Evolutionary conservation across 768 basidiomycete species (phyloP).

Genomic region (Amanita pallidorosea): DNA sequence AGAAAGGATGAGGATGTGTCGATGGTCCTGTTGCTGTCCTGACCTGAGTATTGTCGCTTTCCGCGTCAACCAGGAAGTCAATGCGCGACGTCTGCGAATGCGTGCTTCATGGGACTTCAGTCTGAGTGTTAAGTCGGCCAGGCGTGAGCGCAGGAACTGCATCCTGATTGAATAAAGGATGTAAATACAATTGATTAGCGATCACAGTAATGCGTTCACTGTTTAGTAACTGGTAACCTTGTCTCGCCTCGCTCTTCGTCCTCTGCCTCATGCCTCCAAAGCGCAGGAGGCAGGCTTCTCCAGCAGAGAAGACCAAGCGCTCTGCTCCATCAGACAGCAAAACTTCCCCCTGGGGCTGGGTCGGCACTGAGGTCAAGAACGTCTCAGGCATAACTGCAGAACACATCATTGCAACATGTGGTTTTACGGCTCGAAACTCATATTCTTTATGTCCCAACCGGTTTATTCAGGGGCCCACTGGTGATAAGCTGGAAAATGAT

Average conservation of each 20-base stretch:
- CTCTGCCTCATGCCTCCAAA: conserved; percentile 37
- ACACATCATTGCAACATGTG: conserved; percentile 59
- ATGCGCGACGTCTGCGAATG: conserved; percentile 33
- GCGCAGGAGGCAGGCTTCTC: conserved; percentile 44
- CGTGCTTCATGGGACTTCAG: conserved; percentile 23
- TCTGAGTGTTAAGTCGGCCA: neutral
- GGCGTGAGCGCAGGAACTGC: neutral
- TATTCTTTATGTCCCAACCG: conserved; percentile 51
- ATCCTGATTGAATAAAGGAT: conserved; percentile 2
- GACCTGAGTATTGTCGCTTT: conserved; percentile 26
- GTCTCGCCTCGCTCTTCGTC: conserved; percentile 6
- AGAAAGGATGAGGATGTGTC: neutral
- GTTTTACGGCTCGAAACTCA: conserved; percentile 41
- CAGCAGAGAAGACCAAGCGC: conserved; percentile 57
- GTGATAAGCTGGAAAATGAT: conserved; percentile 45
- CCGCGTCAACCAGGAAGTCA: conserved; percentile 23
- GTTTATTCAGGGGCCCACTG: conserved; percentile 17
- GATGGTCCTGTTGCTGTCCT: neutral
- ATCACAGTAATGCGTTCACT: neutral
- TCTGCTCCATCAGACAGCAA: conserved; percentile 34
- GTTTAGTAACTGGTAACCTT: neutral
- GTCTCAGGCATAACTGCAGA: conserved; percentile 52
- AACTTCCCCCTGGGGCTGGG: conserved; percentile 70
- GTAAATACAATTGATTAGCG: neutral
- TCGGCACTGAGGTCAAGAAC: conserved; percentile 50